Evolutionary conservation across 805 yeast species (phyloP).

Genomic region (Ogataea naganishii): DNA sequence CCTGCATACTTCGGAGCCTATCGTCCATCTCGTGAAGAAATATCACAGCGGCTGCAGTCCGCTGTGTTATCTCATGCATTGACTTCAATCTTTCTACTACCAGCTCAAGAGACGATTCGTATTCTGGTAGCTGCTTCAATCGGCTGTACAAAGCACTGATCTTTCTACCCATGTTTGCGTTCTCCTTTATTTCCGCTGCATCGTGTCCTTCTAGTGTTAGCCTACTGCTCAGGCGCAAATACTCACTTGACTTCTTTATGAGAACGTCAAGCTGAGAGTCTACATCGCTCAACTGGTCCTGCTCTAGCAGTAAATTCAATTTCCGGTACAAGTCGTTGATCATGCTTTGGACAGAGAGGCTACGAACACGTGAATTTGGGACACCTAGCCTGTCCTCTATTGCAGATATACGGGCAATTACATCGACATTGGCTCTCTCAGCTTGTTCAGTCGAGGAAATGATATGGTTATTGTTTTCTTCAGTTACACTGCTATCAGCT

Average conservation of each 20-base stretch:
- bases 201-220: not conserved
- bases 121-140: conserved; percentile 11
- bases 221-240: conserved; percentile 6
- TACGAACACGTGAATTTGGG: too few relatives aligned
- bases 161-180: conserved; percentile 8
- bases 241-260: conserved; percentile 4
- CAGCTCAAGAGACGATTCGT: conserved; percentile 9
- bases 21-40: conserved; percentile 9
- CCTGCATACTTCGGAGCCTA: conserved; percentile 11
- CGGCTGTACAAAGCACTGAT: conserved; percentile 12
- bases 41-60: conserved; percentile 5
- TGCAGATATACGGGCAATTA: not conserved
- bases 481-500: too few relatives aligned
- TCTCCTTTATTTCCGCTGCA: conserved; percentile 2
- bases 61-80: conserved; percentile 8
- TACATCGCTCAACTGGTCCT: conserved; percentile 8
- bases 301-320: conserved; percentile 11
- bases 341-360: conserved; percentile 12
- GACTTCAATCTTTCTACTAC: conserved; percentile 11
- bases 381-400: too few relatives aligned
- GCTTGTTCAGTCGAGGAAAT: too few relatives aligned
- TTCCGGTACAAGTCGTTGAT: conserved; percentile 18
- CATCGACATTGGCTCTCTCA: too few relatives aligned
- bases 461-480: too few relatives aligned
- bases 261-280: conserved; percentile 8